These are phyloP conservation scores for Gonium pectorale DNA, from an alignment of 139 green algal species.

Conservation along the genomic window DNA sequence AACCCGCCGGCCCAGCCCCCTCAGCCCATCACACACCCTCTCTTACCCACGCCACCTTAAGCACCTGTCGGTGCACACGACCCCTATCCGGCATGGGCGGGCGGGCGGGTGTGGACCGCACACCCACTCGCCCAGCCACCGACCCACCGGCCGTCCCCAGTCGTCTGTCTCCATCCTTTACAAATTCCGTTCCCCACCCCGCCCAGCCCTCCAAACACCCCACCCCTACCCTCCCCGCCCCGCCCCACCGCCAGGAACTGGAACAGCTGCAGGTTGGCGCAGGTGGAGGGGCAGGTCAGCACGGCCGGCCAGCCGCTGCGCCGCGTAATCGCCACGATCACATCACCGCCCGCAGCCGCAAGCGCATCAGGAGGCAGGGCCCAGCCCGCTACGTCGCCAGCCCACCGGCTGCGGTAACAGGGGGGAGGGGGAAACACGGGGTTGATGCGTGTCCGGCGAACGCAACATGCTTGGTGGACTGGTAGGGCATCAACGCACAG, in stretches of 20 bases:
- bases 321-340: background rate
- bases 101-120: background rate
- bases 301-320: background rate
- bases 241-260: background rate
- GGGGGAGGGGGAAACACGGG: too few relatives aligned
- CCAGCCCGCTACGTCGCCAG: too few relatives aligned
- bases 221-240: background rate
- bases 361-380: background rate
- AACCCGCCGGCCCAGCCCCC: too few relatives aligned
- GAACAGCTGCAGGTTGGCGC: slow-evolving; percentile 15
- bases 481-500: too few relatives aligned
- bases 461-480: too few relatives aligned
- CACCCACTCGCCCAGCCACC: background rate
- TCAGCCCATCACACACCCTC: too few relatives aligned
- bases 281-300: slow-evolving; percentile 15
- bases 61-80: too few relatives aligned
- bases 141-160: background rate
- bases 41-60: too few relatives aligned
- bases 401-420: too few relatives aligned
- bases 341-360: background rate
- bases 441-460: too few relatives aligned
- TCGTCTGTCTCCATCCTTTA: background rate
- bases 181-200: too few relatives aligned
- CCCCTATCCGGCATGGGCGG: background rate
- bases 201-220: background rate